Percentiles rank a stretch among this genome's conserved stretches.
phyloP scores from a whole-genome alignment of 2,329 filamentous ascomycete species.

The Alternaria panax region DNA sequence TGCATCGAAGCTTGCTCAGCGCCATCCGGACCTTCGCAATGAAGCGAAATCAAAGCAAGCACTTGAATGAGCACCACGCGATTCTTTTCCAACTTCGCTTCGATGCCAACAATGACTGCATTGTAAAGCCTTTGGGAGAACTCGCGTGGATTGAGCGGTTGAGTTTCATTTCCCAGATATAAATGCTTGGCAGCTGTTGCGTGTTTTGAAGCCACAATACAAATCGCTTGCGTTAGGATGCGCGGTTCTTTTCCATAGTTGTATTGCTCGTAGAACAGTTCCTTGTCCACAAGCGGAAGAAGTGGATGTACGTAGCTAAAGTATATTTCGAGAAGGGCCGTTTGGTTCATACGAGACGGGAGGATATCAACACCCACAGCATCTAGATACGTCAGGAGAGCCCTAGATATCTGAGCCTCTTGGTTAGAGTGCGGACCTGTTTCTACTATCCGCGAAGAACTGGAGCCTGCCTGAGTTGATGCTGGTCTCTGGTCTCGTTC shows the following conservation, averaged over 20 bases:
- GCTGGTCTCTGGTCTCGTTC: conserved; percentile 36
- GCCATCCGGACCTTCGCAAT: conserved; percentile 58
- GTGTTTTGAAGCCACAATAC: conserved; percentile 58
- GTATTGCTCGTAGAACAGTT: conserved; percentile 51
- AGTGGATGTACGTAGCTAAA: conserved; percentile 57
- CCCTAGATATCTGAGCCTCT: conserved; percentile 42
- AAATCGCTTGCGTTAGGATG: conserved; percentile 56
- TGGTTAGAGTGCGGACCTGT: conserved; percentile 42
- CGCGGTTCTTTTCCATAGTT: conserved; percentile 47
- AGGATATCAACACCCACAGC: conserved; percentile 47
- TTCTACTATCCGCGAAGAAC: conserved; percentile 36
- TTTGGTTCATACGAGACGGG: conserved; percentile 46
- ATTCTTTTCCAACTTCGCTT: conserved; percentile 54
- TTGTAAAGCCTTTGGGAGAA: conserved; percentile 56
- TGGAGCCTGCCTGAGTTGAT: conserved; percentile 33
- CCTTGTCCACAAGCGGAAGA: conserved; percentile 56
- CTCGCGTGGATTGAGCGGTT: conserved; percentile 50
- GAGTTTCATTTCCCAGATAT: conserved; percentile 46
- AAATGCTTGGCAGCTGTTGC: conserved; percentile 52
- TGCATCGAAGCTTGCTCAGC: conserved; percentile 57
- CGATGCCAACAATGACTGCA: conserved; percentile 52
- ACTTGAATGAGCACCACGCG: conserved; percentile 57
- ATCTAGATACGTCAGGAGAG: conserved; percentile 48
- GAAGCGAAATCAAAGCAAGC: conserved; percentile 56
- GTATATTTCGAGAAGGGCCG: conserved; percentile 55